phyloP scores from a whole-genome alignment of 2,329 filamentous ascomycete species.

The Arthrobotrys entomopaga region DNA sequence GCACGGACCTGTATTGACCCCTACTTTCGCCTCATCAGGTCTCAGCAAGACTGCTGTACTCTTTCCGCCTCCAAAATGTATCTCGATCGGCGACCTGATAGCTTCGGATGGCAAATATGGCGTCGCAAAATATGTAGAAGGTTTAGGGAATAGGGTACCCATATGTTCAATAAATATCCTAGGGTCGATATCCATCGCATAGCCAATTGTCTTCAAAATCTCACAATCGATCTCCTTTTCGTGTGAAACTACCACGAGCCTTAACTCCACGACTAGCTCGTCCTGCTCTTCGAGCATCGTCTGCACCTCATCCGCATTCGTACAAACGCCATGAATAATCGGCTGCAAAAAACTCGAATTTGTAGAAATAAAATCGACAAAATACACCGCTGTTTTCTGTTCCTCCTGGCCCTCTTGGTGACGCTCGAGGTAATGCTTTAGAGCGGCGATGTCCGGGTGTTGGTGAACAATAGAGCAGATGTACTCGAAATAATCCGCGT shows the following conservation, averaged over 20 bases:
- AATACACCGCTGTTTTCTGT: constrained; percentile 28
- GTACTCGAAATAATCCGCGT: constrained; percentile 48
- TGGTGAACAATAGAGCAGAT: constrained; percentile 43
- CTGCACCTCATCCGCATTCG: constrained; percentile 37
- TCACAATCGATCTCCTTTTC: constrained; percentile 45
- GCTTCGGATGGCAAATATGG: constrained; percentile 50
- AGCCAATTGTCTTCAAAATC: constrained; percentile 49
- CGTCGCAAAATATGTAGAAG: constrained; percentile 48
- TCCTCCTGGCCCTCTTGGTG: constrained; percentile 19
- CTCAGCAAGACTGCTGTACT: constrained; percentile 33
- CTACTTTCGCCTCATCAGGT: constrained; percentile 25
- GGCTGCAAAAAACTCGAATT: constrained; percentile 35
- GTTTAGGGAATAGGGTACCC: constrained; percentile 42
- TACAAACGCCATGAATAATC: constrained; percentile 50
- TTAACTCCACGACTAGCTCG: constrained; percentile 30
- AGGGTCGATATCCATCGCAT: constrained; percentile 48
- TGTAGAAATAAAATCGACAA: constrained; percentile 40
- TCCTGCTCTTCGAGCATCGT: constrained; percentile 47
- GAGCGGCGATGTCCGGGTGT: constrained; percentile 47
- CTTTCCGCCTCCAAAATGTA: constrained; percentile 51
- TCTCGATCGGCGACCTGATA: constrained; percentile 45
- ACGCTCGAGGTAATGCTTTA: constrained; percentile 43
- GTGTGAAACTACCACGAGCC: constrained; percentile 42
- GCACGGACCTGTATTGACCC: constrained; percentile 41
- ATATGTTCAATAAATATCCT: constrained; percentile 52